These are phyloP conservation scores for Trifolium pratense DNA, from an alignment of 306 rosid species.

Conservation along the genomic window DNA sequence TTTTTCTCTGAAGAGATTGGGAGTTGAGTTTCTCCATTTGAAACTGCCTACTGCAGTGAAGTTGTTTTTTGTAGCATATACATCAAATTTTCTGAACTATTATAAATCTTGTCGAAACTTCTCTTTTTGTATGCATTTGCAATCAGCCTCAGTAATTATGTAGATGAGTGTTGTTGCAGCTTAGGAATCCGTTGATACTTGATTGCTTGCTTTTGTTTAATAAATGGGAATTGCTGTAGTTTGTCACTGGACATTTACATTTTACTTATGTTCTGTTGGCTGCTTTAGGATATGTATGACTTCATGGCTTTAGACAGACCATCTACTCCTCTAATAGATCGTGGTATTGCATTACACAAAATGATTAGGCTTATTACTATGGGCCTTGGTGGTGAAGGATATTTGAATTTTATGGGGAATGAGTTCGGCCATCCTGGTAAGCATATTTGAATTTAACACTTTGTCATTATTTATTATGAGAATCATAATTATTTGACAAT, in stretches of 20 bases:
- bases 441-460: conserved; percentile 29
- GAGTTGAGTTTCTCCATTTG: conserved; percentile 26
- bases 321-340: conserved; percentile 81
- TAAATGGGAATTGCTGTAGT: conserved; percentile 22
- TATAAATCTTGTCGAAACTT: conserved; percentile 31
- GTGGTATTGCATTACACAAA: conserved; percentile 96
- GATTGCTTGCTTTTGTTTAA: conserved; percentile 16
- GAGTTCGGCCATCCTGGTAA: conserved; percentile 99
- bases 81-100: conserved; percentile 28
- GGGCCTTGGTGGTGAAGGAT: conserved; percentile 98
- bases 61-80: conserved; percentile 30
- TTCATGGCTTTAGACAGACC: conserved; percentile 93
- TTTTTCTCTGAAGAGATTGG: conserved; percentile 1
- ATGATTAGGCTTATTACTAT: conserved; percentile 97
- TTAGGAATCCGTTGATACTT: background rate
- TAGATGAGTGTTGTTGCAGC: conserved; percentile 29
- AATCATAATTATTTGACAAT: conserved; percentile 29
- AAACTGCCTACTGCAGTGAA: conserved; percentile 29
- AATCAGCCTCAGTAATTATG: conserved; percentile 31
- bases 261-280: conserved; percentile 31
- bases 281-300: conserved; percentile 95
- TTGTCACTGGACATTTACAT: conserved; percentile 19
- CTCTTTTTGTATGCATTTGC: conserved; percentile 34
- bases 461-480: conserved; percentile 29
- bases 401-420: conserved; percentile 98